phyloP scores from a whole-genome alignment of 306 rosid species.

The Castanea crenata region DNA sequence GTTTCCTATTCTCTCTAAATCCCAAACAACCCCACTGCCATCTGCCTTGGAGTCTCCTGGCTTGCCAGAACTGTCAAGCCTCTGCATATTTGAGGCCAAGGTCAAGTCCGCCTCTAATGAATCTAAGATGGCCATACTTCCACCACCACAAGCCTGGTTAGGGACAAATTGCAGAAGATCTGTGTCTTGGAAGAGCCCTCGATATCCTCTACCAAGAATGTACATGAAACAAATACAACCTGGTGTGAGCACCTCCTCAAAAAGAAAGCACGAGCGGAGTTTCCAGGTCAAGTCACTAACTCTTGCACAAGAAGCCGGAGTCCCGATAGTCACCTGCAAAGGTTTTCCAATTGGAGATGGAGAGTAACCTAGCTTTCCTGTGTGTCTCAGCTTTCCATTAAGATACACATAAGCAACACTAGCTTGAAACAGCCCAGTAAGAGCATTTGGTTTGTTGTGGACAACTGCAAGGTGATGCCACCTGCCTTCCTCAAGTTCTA shows the following conservation, averaged over 20 bases:
- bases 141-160: slow-evolving; percentile 98
- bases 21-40: slow-evolving; percentile 99
- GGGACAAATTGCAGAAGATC: slow-evolving; percentile 95
- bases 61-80: slow-evolving; percentile 64
- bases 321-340: slow-evolving; percentile 88
- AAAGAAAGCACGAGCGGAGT: slow-evolving; percentile 94
- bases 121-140: slow-evolving; percentile 97
- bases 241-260: slow-evolving; percentile 93
- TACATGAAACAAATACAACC: slow-evolving; percentile 94
- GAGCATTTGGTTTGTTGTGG: slow-evolving; percentile 99
- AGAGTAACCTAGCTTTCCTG: slow-evolving; percentile 95
- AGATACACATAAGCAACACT: slow-evolving; percentile 96
- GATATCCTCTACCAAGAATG: slow-evolving; percentile 97
- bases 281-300: slow-evolving; percentile 86
- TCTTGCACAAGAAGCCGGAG: slow-evolving; percentile 74
- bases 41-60: slow-evolving; percentile 75
- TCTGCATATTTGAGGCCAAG: slow-evolving; percentile 68
- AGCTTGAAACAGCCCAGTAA: slow-evolving; percentile 98
- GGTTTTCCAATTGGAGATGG: slow-evolving; percentile 92
- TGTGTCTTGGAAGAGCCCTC: slow-evolving; percentile 97
- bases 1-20: slow-evolving; percentile 91
- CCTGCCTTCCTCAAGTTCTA: slow-evolving; percentile 94
- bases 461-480: slow-evolving; percentile 99
- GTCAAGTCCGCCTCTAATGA: slow-evolving; percentile 78
- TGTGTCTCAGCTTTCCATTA: slow-evolving; percentile 92